Base-by-base conservation (phyloP, 257 asterid species). In the Sherardia arvensis region DNA sequence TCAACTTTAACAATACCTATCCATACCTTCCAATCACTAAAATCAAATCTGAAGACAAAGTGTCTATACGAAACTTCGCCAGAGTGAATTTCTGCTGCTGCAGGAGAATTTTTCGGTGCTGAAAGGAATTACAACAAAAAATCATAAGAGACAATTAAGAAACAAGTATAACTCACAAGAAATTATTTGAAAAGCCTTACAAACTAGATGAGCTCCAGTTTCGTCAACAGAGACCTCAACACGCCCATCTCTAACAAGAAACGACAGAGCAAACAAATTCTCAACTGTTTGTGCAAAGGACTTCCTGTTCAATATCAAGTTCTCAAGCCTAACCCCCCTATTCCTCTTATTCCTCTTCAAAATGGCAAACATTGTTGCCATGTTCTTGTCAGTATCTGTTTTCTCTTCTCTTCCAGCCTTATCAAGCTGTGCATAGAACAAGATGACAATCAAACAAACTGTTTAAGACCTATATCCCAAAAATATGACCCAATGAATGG, bases 251-350 rank as follows among this genome's bases (percentile, higher is more conserved):
- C 83, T 93, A 66, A 81, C 70, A 25, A 93, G 84, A 75, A 93
- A 93, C 36, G 99, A 90, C 43, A 93, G 72, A 57, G 99, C 91
- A 85, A 93, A 93, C 59, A 93, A 74, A 76, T 93, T 93, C 66
- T 93, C 99, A 73, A 90, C 95, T 29, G 99, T 87, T 75, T 93
- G 95, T 20, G 99, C 89, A 73, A 89, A 93, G 53, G 87, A 90
- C 27, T 69, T 80, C 72, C 90, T 70, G 69, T 87, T 85, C 69
- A 93, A 56, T 56, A 93, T 78, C 38, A 93, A 76, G 69, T 80
- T 80, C 75, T 90, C 96, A 47, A 93, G 92, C 74, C 76, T 76
- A 54, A 77, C 88, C 59, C 79, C 78, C 67, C 82, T 80, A 22
- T 87, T 72, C 74, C 75, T 85, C 74, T 81, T 80, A 22, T 87